Base-by-base conservation (phyloP, 345 rosid genomes). In the Euclidium syriacum region DNA sequence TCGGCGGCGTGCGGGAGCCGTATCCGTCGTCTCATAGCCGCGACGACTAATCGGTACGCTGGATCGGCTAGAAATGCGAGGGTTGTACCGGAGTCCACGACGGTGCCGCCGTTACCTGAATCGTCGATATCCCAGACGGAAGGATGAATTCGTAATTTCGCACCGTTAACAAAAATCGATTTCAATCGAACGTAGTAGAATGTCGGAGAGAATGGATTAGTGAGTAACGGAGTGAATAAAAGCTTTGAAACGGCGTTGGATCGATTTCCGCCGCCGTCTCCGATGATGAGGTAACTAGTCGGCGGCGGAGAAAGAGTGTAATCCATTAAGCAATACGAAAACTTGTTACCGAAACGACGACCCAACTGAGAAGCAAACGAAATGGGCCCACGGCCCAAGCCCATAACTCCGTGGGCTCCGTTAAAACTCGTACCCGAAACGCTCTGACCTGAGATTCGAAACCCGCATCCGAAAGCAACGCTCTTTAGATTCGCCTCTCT, bases 391-490 rank as follows among this genome's bases (percentile, higher is more conserved):
- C 90, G 83, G 38, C 96, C 96, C 58, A 91, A 81, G 53, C 98
- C 98, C 85, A 91, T 77, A 0, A 91, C 95, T 6, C 95, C 98
- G n/a, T 86, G 81, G 51, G 95, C 86, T 16, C 88, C 95, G 12
- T 78, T 77, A 75, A 88, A 86, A 73, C 82, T 82, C 1, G 75
- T 17, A 18, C 97, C 90, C n/a, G 85, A 55, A 1, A 81, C 71
- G 35, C 87, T 80, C 2, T 81, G 94, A 66, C 95, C 95, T 27
- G 89, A 77, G 75, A 70, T 74, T 61, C 58, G 82, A 75, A 88
- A 91, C 65, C 88, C 92, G 76, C 96, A 88, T 48, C 96, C 98
- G 59, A 91, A 88, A 20, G 81, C 62, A 0, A 91, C 49, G 36
- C 64, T 65, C 33, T 68, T 66, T 4, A 88, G 72, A 53, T 43